Conservation (phyloP, 2,329 filamentous ascomycete species). For the Hymenoscyphus scutula region DNA sequence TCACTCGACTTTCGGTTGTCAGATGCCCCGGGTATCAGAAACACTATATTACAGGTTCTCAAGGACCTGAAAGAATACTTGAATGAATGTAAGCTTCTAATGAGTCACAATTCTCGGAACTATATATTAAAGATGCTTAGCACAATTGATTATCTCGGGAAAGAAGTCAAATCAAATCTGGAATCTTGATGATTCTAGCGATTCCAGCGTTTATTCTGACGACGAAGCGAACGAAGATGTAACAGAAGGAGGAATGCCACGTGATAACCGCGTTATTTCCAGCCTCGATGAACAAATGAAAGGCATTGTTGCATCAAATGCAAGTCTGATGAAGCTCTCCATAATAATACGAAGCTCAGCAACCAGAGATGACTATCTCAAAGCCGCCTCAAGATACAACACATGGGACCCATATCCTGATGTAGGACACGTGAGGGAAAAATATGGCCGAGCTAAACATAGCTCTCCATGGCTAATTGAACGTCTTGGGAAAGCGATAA, state of each 20-base stretch:
- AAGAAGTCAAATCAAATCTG: constrained; percentile 21
- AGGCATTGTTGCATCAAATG: constrained; percentile 24
- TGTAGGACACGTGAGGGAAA: constrained; percentile 30
- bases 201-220: constrained; percentile 12
- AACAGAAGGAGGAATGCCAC: background rate
- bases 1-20: constrained; percentile 29
- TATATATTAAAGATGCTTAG: constrained; percentile 9
- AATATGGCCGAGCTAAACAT: constrained; percentile 21
- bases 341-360: constrained; percentile 28
- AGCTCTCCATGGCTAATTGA: constrained; percentile 25
- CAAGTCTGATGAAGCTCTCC: constrained; percentile 29
- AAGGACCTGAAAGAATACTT: constrained; percentile 25
- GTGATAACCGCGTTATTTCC: constrained; percentile 10
- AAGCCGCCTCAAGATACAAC: constrained; percentile 27
- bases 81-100: constrained; percentile 15
- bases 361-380: constrained; percentile 29
- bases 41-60: constrained; percentile 24
- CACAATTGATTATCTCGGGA: constrained; percentile 23
- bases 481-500: constrained; percentile 35
- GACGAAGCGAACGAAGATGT: constrained; percentile 5
- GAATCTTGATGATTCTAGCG: constrained; percentile 16
- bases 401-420: constrained; percentile 18
- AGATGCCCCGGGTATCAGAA: constrained; percentile 25
- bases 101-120: background rate
- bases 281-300: constrained; percentile 25